Evolutionary conservation across 139 green algal genomes (phyloP), one percentile per base, ranked within the genome.

Genomic region (Spirogloea muscicola): DNA sequence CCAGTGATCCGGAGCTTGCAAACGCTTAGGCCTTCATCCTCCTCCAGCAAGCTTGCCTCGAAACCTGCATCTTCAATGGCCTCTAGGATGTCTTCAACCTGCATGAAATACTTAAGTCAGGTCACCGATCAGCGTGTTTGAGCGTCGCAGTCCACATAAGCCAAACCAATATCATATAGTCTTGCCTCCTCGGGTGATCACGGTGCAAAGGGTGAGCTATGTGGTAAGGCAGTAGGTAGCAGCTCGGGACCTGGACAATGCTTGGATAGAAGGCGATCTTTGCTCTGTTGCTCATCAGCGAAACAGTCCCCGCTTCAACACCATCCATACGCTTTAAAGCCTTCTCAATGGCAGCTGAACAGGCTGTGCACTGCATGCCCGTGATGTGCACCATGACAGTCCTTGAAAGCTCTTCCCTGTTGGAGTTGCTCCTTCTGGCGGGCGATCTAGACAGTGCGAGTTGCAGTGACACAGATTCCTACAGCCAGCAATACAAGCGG

Each of bases 321-420:
- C 91, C 91, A 0, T 49, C 39, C 41, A 88, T 39, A 2, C 62
- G 72, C 25, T 41, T 49, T 44, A 94, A 75, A 3, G 82, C 87
- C 0, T 59, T 51, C 81, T 97, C 91, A n/a, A 96, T 85, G 6
- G 79, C 79, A 7, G 62, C 49, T 2, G 84, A 85, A 85, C 91
- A 96, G 27, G 89, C 84, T 1, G 84, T 80, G 71, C 91, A 96
- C 3, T 85, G 90, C 91, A 96, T 95, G 81, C 91, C 91, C n/a
- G 61, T 71, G 18, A 95, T 65, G 16, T 7, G 9, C 44, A 74
- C 64, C 9, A 73, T 42, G 3, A 74, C n/a, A n/a, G n/a, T 68
- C 29, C 64, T n/a, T n/a, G n/a, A n/a, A n/a, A n/a, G n/a, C n/a
- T n/a, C n/a, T n/a, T n/a, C n/a, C n/a, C n/a, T n/a, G n/a, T n/a